Percentiles rank a stretch among this genome's conserved stretches.
Evolutionary conservation across 2,329 filamentous ascomycete genomes (phyloP).

Genomic region (Pyrenochaeta sp.): DNA sequence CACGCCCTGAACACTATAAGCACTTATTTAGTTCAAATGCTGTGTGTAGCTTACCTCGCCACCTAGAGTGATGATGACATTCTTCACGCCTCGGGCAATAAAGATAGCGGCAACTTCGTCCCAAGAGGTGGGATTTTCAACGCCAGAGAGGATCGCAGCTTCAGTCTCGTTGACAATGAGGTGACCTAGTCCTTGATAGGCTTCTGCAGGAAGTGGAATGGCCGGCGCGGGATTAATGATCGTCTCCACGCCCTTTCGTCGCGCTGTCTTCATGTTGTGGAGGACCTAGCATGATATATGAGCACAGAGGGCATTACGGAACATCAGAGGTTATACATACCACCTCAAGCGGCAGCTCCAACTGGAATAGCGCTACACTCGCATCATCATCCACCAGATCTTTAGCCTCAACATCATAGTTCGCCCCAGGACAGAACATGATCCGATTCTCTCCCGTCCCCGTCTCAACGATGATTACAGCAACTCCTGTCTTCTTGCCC

Average conservation of each 20-base stretch:
- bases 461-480: constrained; percentile 60
- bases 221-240: constrained; percentile 86
- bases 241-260: constrained; percentile 57
- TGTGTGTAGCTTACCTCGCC: constrained; percentile 64
- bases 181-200: constrained; percentile 75
- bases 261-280: constrained; percentile 48
- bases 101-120: constrained; percentile 60
- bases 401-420: constrained; percentile 49
- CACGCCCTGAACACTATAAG: constrained; percentile 46
- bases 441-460: constrained; percentile 59
- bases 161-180: constrained; percentile 93
- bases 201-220: constrained; percentile 69
- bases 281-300: constrained; percentile 33
- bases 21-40: constrained; percentile 7
- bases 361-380: constrained; percentile 56
- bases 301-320: neutral
- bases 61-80: constrained; percentile 86
- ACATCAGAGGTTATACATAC: constrained; percentile 25
- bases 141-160: constrained; percentile 74
- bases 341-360: constrained; percentile 57
- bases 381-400: constrained; percentile 52
- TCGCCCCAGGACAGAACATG: constrained; percentile 58
- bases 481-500: constrained; percentile 58
- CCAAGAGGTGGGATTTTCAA: constrained; percentile 44
- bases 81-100: constrained; percentile 72